Base-by-base conservation (phyloP, 305 asterid species). In the Caryopteris hybrid region DNA sequence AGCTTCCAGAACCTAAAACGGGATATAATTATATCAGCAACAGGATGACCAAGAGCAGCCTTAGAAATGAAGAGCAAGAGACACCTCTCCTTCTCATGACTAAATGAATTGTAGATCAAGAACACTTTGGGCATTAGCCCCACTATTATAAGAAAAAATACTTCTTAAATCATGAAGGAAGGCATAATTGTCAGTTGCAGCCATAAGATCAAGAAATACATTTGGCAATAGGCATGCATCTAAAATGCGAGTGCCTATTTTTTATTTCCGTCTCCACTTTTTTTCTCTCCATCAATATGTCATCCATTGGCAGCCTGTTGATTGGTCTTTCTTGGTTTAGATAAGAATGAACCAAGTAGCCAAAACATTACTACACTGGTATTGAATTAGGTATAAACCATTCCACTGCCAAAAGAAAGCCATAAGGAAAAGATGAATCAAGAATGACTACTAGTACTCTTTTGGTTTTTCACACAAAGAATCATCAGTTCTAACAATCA, bases 1-100 rank as follows among this genome's bases (percentile, higher is more conserved):
- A 9, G 89, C 86, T 81, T 84, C 95, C 52, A 94, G 76, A 65
- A 89, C 99, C 99, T 94, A 60, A 52, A 51, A 68, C 16, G 54
- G 22, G 61, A 36, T 17, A 38, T 10, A 7, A n/a, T 8, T 11
- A 14, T 34, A 62, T 50, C 48, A 61, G 10, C 59, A 63, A 46
- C 48, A 3, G 8, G 23, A 60, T 17, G 31, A 51, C 48, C 39
- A 36, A 50, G 20, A 0, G 34, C 45, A 21, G 7, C 45, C 14
- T 61, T 38, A 43, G 20, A 12, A 23, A 6, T 31, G 4, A 9
- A 25, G 31, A 25, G 31, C 2, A 55, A 47, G 10, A 4, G 52
- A 14, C 5, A 4, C 50, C 2, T 3, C 3, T 29, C 1, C 25
- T 46, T 22, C 45, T 50, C 43, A 36, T 25, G 5, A 60, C 23